Base-by-base conservation (phyloP, 192 early-diverging fungal species). In the Backusella circina region DNA sequence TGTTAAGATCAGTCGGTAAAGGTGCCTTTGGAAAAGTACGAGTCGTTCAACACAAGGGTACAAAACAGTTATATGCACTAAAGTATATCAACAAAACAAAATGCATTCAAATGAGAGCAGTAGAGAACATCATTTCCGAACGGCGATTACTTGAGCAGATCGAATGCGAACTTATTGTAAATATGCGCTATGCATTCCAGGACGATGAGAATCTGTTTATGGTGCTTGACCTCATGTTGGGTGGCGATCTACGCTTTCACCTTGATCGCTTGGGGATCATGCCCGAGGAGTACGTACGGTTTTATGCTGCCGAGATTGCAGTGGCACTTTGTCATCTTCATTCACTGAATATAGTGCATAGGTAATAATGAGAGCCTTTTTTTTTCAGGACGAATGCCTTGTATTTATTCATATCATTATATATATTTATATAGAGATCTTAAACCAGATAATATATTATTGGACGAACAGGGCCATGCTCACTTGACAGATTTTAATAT, bases 1-100 rank as follows among this genome's bases (percentile, higher is more conserved):
- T 99, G 50, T 83, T 97, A 50, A 89, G 96, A 38, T 93, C 92
- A 13, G 94, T 99, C 32, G 97, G 97, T 9, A 95, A 95, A 72
- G 97, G 97, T 7, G 95, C 96, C 3, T 99, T 99, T 81, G 97
- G 97, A 68, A 99, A 92, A 88, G 93, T 96, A 54, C 93, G 95
- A 28, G 94, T 99, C 0, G 96, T 97, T 5, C 93, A 97, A 80
- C 95, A 96, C 80, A 95, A 91, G 75, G 84, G 84, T 15, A 90
- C 92, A 0, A 92, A 93, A 75, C 84, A 89, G 70, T 84, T 94
- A 31, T 98, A 92, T 65, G 97, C 97, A 26, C 89, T 98, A 41
- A 98, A 98, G 84, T 97, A 97, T 80, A 98, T 98, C 87, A 95
- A 95, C 87, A 98, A 98, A 84, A 88, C 83, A 23, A 91, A 95